Base-by-base conservation (phyloP, 305 asterid genomes). In the Fraxinus dipetala region DNA sequence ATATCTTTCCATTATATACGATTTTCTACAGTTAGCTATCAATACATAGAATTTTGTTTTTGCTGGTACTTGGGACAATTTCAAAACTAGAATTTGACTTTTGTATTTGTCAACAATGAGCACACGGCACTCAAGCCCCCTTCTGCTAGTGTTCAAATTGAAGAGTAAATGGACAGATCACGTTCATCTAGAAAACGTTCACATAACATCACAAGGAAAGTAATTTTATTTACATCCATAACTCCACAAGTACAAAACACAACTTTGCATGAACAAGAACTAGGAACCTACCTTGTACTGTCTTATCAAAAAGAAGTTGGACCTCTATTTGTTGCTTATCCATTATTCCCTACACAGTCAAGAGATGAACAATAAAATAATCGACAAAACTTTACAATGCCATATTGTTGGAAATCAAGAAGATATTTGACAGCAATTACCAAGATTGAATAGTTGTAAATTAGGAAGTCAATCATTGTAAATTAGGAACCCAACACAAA, bases 221-320 rank as follows among this genome's bases (percentile, higher is more conserved):
- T 5, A 26, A 28, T 67, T 31, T 72, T 34, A 31, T 72, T 34
- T 72, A 72, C 76, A 31, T 31, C 14, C 24, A 31, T 70, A 70
- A 70, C 24, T 31, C 45, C 48, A 72, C 76, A 32, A 32, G 22
- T 31, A 72, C 24, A n/a, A 72, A 69, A 31, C 76, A 72, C 76
- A 32, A 72, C 43, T 34, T 72, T n/a, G 48, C 48, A 83, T 18
- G 35, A 54, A 45, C 67, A 74, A 75, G 76, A 61, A 81, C 54
- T 61, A 75, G 84, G 86, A 83, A 78, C 89, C 78, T 77, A 96
- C 99, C 99, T 94, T 94, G 97, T 80, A 89, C 88, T 11, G 97
- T 94, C 88, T 93, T 94, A 82, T 94, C 98, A 78, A 91, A 91
- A 86, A 96, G 92, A 86, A 87, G 87, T 82, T 94, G 92, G 61